Percentiles rank a stretch among this genome's conserved stretches.
phyloP scores from a whole-genome alignment of 768 basidiomycete species.

The Stropharia rugosoannulata region DNA sequence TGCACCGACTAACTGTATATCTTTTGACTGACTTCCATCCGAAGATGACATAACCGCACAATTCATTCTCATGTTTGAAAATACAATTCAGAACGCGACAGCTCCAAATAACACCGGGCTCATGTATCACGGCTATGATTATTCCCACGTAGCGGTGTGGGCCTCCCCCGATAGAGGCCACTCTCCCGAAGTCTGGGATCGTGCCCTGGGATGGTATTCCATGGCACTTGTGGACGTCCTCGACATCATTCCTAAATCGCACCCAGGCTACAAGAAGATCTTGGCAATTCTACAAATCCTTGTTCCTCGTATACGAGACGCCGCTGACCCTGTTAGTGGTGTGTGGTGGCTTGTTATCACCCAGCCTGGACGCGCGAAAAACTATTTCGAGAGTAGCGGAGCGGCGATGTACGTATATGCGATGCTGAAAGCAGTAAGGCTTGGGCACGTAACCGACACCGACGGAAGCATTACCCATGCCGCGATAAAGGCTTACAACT shows the following conservation, averaged over 20 bases:
- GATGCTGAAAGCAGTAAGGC: constrained; percentile 42
- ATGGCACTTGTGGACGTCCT: constrained; percentile 50
- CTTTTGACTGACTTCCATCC: constrained; percentile 5
- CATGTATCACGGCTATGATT: constrained; percentile 51
- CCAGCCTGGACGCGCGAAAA: constrained; percentile 41
- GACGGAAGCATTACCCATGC: constrained; percentile 38
- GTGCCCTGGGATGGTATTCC: constrained; percentile 46
- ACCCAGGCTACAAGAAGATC: constrained; percentile 27
- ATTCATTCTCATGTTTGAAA: constrained; percentile 42
- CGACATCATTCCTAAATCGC: constrained; percentile 32
- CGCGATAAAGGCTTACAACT: constrained; percentile 40
- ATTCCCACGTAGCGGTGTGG: constrained; percentile 41
- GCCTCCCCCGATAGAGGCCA: constrained; percentile 44
- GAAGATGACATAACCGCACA: constrained; percentile 40
- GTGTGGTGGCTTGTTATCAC: constrained; percentile 54
- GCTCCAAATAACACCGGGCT: constrained; percentile 40
- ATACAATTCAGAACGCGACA: constrained; percentile 37
- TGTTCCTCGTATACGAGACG: constrained; percentile 32
- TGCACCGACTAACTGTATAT: background rate
- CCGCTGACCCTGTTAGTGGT: constrained; percentile 37
- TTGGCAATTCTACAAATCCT: constrained; percentile 33
- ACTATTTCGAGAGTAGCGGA: constrained; percentile 52
- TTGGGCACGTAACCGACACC: constrained; percentile 36
- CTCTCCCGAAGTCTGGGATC: constrained; percentile 49
- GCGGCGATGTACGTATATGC: constrained; percentile 47